Base-by-base conservation (phyloP, 306 rosid species). In the Cicer cuneatum region DNA sequence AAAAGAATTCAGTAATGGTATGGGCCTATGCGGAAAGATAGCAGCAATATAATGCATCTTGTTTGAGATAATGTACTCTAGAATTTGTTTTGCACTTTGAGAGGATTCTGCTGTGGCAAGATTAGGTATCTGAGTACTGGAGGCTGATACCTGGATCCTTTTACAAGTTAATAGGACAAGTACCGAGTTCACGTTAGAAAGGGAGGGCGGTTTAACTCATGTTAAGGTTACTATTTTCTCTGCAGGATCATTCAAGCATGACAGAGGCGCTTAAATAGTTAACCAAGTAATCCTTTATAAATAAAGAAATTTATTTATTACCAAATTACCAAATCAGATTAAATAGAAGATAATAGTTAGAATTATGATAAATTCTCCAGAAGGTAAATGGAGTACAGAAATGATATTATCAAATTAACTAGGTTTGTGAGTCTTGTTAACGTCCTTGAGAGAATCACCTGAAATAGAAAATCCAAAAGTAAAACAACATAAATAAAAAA, bases 401-500 rank as follows among this genome's bases (percentile, higher is more conserved):
- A 63, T 45, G 19, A 48, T 69, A 52, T 35, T 13, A 62, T 51
- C 41, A 16, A 61, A 43, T 18, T 43, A 14, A 40, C 35, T 8
- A 42, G 51, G 71, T 67, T 63, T 53, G 47, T 66, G 54, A 40
- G 75, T 67, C 48, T 70, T 24, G 66, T 59, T 29, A 45, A 61
- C 42, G 39, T 21, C 18, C 18, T 18, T 63, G 18, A 54, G 54
- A 42, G 68, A 69, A 74, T 51, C 39, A 3, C 72, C 57, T 42
- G 4, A 12, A 51, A 49, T 35, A 13, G 66, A 70, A 48, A 38
- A 13, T 68, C 62, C 24, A 16, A 21, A 48, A 53, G 69, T 21
- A 10, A 39, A 38, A 19, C 37, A 45, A 41, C 35, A 29, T 29
- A 29, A 29, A 29, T 24, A 33, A 11, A 9, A 61, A 37, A n/a